Percentiles rank a stretch among this genome's conserved stretches.
Evolutionary conservation across 352 stramenopile species (phyloP).

Genomic region (Globisporangium orthogonon): DNA sequence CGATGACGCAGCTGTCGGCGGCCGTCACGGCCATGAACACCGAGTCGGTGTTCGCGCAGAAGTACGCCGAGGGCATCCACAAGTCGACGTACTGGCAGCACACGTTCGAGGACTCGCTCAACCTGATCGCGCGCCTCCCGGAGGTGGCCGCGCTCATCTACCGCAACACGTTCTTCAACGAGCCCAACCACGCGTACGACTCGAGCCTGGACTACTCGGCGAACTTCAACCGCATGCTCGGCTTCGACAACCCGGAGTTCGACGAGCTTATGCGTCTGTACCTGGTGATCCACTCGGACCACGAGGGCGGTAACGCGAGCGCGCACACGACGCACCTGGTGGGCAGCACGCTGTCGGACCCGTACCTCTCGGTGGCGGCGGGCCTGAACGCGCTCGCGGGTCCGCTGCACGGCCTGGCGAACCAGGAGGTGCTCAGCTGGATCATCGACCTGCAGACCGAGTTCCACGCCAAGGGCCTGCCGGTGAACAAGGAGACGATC

Average conservation of each 20-base stretch:
- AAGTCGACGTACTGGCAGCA: conserved; percentile 98
- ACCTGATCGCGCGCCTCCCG: conserved; percentile 95
- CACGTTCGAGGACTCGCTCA: conserved; percentile 97
- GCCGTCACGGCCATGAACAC: conserved; percentile 93
- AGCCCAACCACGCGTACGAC: conserved; percentile 90
- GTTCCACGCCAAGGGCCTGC: conserved; percentile 94
- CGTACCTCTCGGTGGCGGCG: conserved; percentile 95
- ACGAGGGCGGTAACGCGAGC: conserved; percentile 98
- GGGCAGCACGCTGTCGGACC: conserved; percentile 95
- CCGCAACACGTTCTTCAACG: conserved; percentile 98
- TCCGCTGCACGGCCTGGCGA: conserved; percentile 97
- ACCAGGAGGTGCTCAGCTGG: conserved; percentile 97
- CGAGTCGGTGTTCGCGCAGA: conserved; percentile 94
- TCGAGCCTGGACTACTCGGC: conserved; percentile 96
- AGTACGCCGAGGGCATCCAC: conserved; percentile 95
- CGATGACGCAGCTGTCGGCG: conserved; percentile 98
- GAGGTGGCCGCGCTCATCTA: conserved; percentile 98
- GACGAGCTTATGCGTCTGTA: conserved; percentile 99
- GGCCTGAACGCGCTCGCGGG: conserved; percentile 97
- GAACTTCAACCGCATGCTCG: conserved; percentile 99
- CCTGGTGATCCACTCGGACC: conserved; percentile 98
- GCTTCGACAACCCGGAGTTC: conserved; percentile 94
- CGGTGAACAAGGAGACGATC: conserved; percentile 98
- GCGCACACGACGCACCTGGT: conserved; percentile 98
- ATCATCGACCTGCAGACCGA: conserved; percentile 94